phyloP scores from a whole-genome alignment of 2,329 filamentous ascomycete species.

The Blastomyces silverae region DNA sequence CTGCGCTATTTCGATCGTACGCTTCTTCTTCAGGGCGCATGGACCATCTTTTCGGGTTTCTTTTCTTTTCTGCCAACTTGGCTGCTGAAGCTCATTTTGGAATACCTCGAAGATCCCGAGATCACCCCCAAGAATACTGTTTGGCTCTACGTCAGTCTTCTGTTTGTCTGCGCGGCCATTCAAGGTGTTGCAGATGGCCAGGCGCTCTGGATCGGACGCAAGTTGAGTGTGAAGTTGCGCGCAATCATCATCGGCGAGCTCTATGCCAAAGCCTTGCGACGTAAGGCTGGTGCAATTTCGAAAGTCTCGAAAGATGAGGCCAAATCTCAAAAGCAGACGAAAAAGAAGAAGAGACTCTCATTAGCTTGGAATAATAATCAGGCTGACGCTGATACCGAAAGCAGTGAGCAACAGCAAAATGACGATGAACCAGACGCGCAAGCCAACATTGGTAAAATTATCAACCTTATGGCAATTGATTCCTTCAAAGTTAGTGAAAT shows the following conservation, averaged over 20 bases:
- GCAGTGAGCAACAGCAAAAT: slow-evolving; percentile 25
- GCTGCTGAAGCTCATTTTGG: slow-evolving; percentile 80
- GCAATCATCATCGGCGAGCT: slow-evolving; percentile 97
- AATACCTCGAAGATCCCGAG: slow-evolving; percentile 82
- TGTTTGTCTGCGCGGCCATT: slow-evolving; percentile 74
- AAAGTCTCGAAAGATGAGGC: slow-evolving; percentile 65
- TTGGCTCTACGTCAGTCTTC: slow-evolving; percentile 89
- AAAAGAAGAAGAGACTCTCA: slow-evolving; percentile 44
- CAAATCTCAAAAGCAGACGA: slow-evolving; percentile 33
- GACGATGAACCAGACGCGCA: slow-evolving; percentile 55
- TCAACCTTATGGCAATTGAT: slow-evolving; percentile 98
- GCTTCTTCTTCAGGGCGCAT: slow-evolving; percentile 68
- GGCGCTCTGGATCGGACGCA: slow-evolving; percentile 86
- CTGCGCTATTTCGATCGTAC: slow-evolving; percentile 74
- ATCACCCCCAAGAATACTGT: slow-evolving; percentile 74
- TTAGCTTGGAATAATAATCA: slow-evolving; percentile 50
- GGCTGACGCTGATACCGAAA: slow-evolving; percentile 20
- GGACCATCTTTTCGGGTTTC: slow-evolving; percentile 70
- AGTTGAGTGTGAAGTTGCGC: slow-evolving; percentile 84
- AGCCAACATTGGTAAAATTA: slow-evolving; percentile 94
- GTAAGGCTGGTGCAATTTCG: slow-evolving; percentile 72
- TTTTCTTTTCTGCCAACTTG: slow-evolving; percentile 90
- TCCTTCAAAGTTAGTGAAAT: slow-evolving; percentile 98
- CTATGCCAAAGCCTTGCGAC: slow-evolving; percentile 87
- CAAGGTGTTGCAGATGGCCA: slow-evolving; percentile 79